Conservation (phyloP, 2,329 filamentous ascomycete genomes). For the Trichophyton mentagrophytes region DNA sequence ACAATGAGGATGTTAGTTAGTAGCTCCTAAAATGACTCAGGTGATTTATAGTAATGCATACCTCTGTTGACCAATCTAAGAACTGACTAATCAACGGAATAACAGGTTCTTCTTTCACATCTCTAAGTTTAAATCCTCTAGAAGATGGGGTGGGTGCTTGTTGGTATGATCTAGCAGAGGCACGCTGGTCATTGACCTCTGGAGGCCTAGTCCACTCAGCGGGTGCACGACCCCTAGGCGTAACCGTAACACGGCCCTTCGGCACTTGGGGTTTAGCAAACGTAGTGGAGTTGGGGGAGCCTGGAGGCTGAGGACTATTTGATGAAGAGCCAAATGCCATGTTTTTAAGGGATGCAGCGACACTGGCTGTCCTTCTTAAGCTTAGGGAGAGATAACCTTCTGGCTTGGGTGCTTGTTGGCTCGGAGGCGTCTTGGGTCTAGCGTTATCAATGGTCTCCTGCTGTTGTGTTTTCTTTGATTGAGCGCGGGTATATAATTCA, state of each 20-base stretch:
- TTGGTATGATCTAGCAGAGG: constrained; percentile 58
- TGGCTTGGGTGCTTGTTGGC: constrained; percentile 38
- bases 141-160: constrained; percentile 67
- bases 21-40: neutral
- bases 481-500: constrained; percentile 23
- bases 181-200: constrained; percentile 59
- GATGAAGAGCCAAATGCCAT: constrained; percentile 39
- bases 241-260: constrained; percentile 28
- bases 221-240: constrained; percentile 39
- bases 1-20: constrained; percentile 16
- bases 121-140: constrained; percentile 55
- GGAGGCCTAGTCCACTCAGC: constrained; percentile 53
- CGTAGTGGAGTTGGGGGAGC: constrained; percentile 13
- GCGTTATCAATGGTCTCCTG: constrained; percentile 24
- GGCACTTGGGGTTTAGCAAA: constrained; percentile 15
- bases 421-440: constrained; percentile 37
- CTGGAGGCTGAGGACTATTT: constrained; percentile 14
- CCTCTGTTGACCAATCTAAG: constrained; percentile 85
- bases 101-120: constrained; percentile 44
- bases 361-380: constrained; percentile 50
- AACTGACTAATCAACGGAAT: constrained; percentile 75
- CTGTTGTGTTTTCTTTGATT: constrained; percentile 28
- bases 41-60: constrained; percentile 18
- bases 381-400: constrained; percentile 51
- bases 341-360: constrained; percentile 52